Base-by-base conservation (phyloP, 225 moss, liverwort and hornwort genomes). In the Straminergon stramineum region DNA sequence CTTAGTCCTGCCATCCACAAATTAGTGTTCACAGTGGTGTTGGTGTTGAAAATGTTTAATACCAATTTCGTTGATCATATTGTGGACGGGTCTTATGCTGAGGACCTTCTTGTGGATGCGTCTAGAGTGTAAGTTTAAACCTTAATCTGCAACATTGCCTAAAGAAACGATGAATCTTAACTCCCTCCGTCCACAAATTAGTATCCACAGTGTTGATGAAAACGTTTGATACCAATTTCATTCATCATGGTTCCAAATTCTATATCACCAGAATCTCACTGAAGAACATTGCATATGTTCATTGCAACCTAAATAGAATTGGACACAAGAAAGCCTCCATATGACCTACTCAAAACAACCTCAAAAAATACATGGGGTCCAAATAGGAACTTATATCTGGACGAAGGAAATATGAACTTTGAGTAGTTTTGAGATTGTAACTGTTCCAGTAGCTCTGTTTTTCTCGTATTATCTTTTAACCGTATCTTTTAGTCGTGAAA, bases 71-170 rank as follows among this genome's bases (percentile, higher is more conserved):
- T 53, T 78, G 78, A 37, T 55, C 78, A 56, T 71, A 41, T 71
- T 71, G 41, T 71, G 41, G 26, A 71, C 79, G 98, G 98, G 30
- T 88, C 87, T 80, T 96, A 87, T 45, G 96, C 96, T 5, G 95
- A 96, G 94, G 97, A 99, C 92, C 66, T 97, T 73, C 86, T 96
- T 17, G 85, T 91, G 14, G 95, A 97, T n/a, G 92, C 87, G 19
- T 88, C 87, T 58, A 45, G n/a, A 92, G 70, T 91, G 94, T 88
- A 76, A 89, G 95, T 92, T 63, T 23, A n/a, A 76, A 69, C 53
- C n/a, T 43, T 56, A 39, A 66, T 67, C 56, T 57, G 57, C 68
- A 56, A 56, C 87, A 57, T 57, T 39, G 68, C 67, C 41, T 64
- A 64, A 26, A 57, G 60, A 61, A 85, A 57, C 35, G 61, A 75